Base-by-base conservation (phyloP, 2,329 filamentous ascomycete species). In the Massarina eburnea region DNA sequence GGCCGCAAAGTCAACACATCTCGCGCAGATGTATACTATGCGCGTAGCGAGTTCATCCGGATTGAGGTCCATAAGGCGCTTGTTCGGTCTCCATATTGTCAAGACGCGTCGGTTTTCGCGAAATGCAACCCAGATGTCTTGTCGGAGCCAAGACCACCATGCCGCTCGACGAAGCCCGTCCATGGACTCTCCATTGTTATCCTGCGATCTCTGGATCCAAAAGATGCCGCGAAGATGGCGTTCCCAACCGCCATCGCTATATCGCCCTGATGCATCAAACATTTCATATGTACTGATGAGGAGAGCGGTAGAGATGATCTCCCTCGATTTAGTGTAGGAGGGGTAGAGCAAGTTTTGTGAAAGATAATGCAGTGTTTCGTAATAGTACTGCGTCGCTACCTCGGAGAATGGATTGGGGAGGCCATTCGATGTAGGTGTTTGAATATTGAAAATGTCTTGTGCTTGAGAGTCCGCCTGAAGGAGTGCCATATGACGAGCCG, bases 91-190 rank as follows among this genome's bases (percentile, higher is more conserved):
- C 80, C 81, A 85, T 39, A 83, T 82, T 26, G 75, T 83, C 49
- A 83, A 75, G 2, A 77, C 76, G 7, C 76, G 72, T 4, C 83
- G 70, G 18, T 74, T 73, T 57, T 84, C 81, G 1, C 80, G 74
- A 51, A 84, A 84, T 0, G 82, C 82, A 2, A 80, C 82, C 82
- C 82, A 85, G 0, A 82, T 74, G 57, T 86, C 83, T 57, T 86
- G 83, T n/a, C 80, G 72, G 3, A 85, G 67, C 83, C 82, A 86
- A 1, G 78, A 76, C 82, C 83, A 86, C 83, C 82, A 85, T 0
- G 81, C 79, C 0, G 81, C 78, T 50, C 79, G 76, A 33, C 78
- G 73, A 0, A 85, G 68, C 0, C 81, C 80, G 0, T 77, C 76
- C 14, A 46, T 52, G 0, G 76, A 78, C 39, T 80, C 80, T 1